A percentile compares a stretch with the other conserved stretches of the same genome.
Evolutionary conservation across 305 asterid species (phyloP).

Genomic region (Fraxinus sp.): DNA sequence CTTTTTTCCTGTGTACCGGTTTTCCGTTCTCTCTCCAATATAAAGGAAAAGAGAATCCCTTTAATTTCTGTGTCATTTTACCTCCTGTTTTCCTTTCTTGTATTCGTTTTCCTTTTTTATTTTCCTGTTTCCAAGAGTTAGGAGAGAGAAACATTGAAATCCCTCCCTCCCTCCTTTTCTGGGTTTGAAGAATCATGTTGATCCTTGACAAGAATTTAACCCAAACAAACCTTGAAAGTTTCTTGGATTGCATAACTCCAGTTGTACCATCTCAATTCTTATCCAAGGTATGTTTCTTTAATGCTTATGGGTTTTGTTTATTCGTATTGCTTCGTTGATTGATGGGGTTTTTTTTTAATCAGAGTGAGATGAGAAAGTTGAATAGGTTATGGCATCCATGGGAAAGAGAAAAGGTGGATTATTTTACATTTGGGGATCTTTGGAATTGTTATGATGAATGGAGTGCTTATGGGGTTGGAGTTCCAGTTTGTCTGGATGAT

Average conservation of each 20-base stretch:
- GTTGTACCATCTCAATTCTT: conserved; percentile 69
- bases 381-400: conserved; percentile 94
- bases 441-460: conserved; percentile 87
- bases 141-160: conserved; percentile 57
- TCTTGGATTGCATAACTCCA: conserved; percentile 86
- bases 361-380: conserved; percentile 80
- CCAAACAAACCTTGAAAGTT: conserved; percentile 79
- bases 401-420: conserved; percentile 81
- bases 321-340: neutral
- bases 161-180: conserved; percentile 11
- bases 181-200: conserved; percentile 39
- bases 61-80: conserved; percentile 46
- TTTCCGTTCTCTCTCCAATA: neutral
- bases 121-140: conserved; percentile 13
- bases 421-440: conserved; percentile 72
- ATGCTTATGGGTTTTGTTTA: neutral
- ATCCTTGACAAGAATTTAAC: conserved; percentile 52
- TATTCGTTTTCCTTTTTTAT: conserved; percentile 26
- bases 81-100: conserved; percentile 21
- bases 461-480: conserved; percentile 96
- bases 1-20: conserved; percentile 11
- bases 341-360: neutral
- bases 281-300: conserved; percentile 52
- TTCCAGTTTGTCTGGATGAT: conserved; percentile 64
- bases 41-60: conserved; percentile 60